phyloP scores from a whole-genome alignment of 768 basidiomycete species.

The Inosperma sp. region DNA sequence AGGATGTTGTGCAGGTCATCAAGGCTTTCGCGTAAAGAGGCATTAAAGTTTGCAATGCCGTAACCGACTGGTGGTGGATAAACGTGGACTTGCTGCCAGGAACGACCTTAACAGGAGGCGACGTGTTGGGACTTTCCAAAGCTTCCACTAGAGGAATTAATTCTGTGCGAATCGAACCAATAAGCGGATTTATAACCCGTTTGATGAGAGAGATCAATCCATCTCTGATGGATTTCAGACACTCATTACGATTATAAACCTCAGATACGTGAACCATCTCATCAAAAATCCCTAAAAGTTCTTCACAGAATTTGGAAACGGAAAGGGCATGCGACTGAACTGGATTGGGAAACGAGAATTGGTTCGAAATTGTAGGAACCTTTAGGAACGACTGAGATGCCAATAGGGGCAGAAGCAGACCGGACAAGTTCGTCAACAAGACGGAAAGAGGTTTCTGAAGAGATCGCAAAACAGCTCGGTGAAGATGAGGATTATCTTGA shows the following conservation, averaged over 20 bases:
- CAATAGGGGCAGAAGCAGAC: slow-evolving; percentile 60
- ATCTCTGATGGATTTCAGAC: slow-evolving; percentile 63
- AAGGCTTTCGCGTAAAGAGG: slow-evolving; percentile 60
- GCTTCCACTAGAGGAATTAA: slow-evolving; percentile 58
- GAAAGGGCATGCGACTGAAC: slow-evolving; percentile 70
- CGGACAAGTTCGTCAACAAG: slow-evolving; percentile 63
- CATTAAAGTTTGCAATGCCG: slow-evolving; percentile 51
- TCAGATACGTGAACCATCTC: slow-evolving; percentile 59
- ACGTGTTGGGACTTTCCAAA: slow-evolving; percentile 45
- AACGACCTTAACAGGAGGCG: slow-evolving; percentile 25
- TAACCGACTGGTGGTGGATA: slow-evolving; percentile 55
- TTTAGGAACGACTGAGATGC: slow-evolving; percentile 59
- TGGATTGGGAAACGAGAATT: slow-evolving; percentile 51
- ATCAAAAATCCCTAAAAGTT: slow-evolving; percentile 69
- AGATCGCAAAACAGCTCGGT: slow-evolving; percentile 65
- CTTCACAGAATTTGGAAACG: slow-evolving; percentile 65
- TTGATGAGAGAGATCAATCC: slow-evolving; percentile 64
- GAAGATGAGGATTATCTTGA: slow-evolving; percentile 57
- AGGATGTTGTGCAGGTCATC: slow-evolving; percentile 48
- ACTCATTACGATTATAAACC: slow-evolving; percentile 58
- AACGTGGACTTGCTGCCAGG: slow-evolving; percentile 30
- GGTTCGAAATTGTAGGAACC: slow-evolving; percentile 46
- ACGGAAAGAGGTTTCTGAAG: slow-evolving; percentile 77
- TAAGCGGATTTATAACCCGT: slow-evolving; percentile 61
- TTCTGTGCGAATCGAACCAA: slow-evolving; percentile 56